Evolutionary conservation across 495 filamentous ascomycete genomes (phyloP), one percentile per base, ranked within the genome.

Genomic region (Cenococcum geophilum): DNA sequence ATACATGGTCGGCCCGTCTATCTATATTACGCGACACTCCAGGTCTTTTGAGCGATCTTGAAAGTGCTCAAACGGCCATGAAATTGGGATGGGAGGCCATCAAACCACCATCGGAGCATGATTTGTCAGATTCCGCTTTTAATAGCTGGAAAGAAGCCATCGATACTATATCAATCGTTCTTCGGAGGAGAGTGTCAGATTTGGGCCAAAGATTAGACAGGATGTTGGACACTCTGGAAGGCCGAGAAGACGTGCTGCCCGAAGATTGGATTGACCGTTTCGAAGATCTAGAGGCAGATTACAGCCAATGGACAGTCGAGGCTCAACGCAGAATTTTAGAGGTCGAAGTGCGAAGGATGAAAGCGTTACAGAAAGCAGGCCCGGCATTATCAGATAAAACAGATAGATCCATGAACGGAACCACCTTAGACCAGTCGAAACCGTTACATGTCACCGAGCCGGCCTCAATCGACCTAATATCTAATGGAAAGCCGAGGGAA

Each of bases 211-310:
- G 84, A 22, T 76, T 97, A 70, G 93, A 98, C 71, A 79, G 75
- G 12, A 88, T 95, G 80, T 79, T 97, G 6, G 92, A 97, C 67
- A 77, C 82, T 10, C 75, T 97, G 10, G 93, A 96, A 70, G 91
- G 89, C 5, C 79, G 83, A 25, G 78, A 86, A 56, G 93, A 98
- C 65, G 86, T 86, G 2, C 71, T 98, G 10, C 93, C 93, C 0
- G 89, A 95, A 35, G 68, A 74, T 20, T 98, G 95, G 95, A 82
- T 97, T 50, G 89, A 92, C 59, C 78, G 84, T 6, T 82, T 97
- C 67, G 95, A 97, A 70, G 71, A 73, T 0, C 74, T 96, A 14
- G 95, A 98, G 68, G 77, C 82, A 11, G 81, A 87, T n/a, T 96
- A 91, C 73, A 81, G 83, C 8, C 76, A 81, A 14, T 97, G 93